phyloP scores from a whole-genome alignment of 106 monocot species.

The Platanthera zijinensis region DNA sequence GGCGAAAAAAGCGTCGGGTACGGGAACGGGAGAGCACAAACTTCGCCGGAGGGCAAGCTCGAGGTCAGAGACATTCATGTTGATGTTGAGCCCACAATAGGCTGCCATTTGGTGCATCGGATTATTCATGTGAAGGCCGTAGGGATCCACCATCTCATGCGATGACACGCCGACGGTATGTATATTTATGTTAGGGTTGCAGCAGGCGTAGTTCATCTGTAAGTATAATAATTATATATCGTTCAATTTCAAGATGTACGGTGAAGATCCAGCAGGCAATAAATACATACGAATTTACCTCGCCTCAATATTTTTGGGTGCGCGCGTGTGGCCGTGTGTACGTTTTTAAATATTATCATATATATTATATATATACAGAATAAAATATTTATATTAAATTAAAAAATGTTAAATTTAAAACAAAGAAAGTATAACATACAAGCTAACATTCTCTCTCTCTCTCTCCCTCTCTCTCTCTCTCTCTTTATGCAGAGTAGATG shows the following conservation, averaged over 20 bases:
- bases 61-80: not conserved
- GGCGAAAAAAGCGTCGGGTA: not conserved
- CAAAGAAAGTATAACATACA: too few relatives aligned
- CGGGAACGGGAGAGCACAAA: not conserved
- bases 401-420: too few relatives aligned
- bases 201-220: conserved; percentile 3
- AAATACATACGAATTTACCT: not conserved
- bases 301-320: too few relatives aligned
- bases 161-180: not conserved
- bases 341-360: not conserved
- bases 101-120: conserved; percentile 1
- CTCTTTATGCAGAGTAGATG: too few relatives aligned
- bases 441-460: too few relatives aligned
- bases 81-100: not conserved
- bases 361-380: not conserved
- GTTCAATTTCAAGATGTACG: too few relatives aligned
- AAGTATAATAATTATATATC: not conserved
- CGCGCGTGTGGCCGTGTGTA: too few relatives aligned
- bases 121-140: not conserved
- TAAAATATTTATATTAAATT: not conserved
- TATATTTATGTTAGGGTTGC: not conserved
- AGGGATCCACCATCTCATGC: not conserved
- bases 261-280: not conserved
- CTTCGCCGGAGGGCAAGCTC: not conserved
- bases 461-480: too few relatives aligned